Percentiles rank a stretch among this genome's conserved stretches.
phyloP scores from a whole-genome alignment of 1,139 yeast species.

The Debaryomyces sp. region DNA sequence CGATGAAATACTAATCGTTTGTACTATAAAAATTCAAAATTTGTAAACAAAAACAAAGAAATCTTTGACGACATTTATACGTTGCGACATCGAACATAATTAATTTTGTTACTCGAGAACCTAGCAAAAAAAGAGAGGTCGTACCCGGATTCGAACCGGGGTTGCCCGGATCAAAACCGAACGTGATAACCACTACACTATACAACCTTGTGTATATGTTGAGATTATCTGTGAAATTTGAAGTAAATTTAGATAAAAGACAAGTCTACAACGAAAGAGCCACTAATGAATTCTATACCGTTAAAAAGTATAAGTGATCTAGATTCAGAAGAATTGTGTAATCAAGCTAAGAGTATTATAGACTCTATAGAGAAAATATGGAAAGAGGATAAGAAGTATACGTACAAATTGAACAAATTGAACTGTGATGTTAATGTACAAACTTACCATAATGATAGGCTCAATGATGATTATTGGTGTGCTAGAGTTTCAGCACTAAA shows the following conservation, averaged over 20 bases:
- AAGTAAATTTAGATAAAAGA: not conserved
- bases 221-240: not conserved
- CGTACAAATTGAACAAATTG: slow-evolving; percentile 9
- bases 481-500: slow-evolving; percentile 22
- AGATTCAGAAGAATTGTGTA: slow-evolving; percentile 5
- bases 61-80: not conserved
- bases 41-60: slow-evolving; percentile 3
- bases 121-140: slow-evolving; percentile 56
- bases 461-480: slow-evolving; percentile 24
- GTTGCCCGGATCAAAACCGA: slow-evolving; percentile 74
- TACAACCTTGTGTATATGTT: slow-evolving; percentile 21
- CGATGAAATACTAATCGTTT: not conserved
- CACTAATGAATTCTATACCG: slow-evolving; percentile 10
- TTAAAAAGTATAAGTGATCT: slow-evolving; percentile 7
- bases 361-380: slow-evolving; percentile 16
- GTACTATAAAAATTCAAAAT: slow-evolving; percentile 1
- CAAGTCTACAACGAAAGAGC: not conserved
- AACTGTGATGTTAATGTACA: slow-evolving; percentile 6
- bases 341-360: slow-evolving; percentile 10
- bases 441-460: slow-evolving; percentile 18
- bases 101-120: too few relatives aligned
- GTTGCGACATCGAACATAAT: not conserved
- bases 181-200: slow-evolving; percentile 51
- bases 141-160: slow-evolving; percentile 97
- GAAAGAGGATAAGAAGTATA: slow-evolving; percentile 15